phyloP scores from a whole-genome alignment of 2,329 filamentous ascomycete species.

The Colletotrichum endophyticum region DNA sequence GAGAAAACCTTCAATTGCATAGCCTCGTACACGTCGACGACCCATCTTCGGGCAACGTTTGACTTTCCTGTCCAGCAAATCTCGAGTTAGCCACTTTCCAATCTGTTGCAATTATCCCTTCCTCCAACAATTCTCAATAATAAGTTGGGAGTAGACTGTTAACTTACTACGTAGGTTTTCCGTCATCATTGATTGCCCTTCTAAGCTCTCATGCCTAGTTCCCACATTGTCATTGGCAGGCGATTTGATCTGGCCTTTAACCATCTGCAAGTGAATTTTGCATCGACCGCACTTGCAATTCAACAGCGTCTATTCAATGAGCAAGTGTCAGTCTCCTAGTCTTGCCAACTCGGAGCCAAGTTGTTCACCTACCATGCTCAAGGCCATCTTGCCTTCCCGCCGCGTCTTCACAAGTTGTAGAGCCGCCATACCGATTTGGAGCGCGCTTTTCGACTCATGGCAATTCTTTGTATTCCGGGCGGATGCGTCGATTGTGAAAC shows the following conservation, averaged over 20 bases:
- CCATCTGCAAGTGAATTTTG: neutral
- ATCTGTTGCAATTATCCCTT: neutral
- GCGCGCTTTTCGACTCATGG: rapidly evolving
- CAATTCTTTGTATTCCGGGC: neutral
- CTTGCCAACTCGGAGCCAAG: rapidly evolving
- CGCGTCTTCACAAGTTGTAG: neutral
- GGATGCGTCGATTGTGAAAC: neutral
- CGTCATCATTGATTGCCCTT: neutral
- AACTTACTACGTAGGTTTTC: neutral
- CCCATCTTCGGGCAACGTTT: no score
- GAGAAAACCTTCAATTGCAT: neutral
- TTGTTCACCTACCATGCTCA: neutral
- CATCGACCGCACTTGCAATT: no score
- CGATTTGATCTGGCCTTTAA: neutral
- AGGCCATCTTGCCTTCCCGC: neutral
- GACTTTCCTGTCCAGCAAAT: neutral
- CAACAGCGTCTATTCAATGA: no score
- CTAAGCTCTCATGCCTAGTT: rapidly evolving
- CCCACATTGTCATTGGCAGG: neutral
- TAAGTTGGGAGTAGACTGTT: rapidly evolving
- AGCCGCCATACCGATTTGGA: neutral
- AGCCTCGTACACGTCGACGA: neutral
- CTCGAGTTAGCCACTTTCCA: neutral
- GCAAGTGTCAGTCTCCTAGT: neutral
- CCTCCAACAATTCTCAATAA: neutral